These are phyloP conservation scores for Leishmania martiniquensis DNA, from an alignment of 208 protist genomes.

Conservation along the genomic window DNA sequence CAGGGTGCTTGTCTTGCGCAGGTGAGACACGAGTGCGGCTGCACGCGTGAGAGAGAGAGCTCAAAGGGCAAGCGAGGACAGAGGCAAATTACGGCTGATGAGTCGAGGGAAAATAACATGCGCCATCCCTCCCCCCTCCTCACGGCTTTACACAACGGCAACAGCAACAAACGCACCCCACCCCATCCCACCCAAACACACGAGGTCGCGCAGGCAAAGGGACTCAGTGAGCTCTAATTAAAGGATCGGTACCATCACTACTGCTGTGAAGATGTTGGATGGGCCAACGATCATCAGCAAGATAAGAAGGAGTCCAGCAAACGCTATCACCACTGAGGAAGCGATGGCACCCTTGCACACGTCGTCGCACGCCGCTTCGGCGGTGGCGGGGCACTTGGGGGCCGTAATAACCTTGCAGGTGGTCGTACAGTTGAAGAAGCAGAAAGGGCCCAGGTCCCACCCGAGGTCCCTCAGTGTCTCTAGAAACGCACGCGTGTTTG, in stretches of 20 bases:
- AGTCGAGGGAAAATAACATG: no score
- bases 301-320: conserved; percentile 24
- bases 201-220: neutral
- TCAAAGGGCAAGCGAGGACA: no score
- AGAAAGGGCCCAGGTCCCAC: conserved; percentile 36
- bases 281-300: conserved; percentile 47
- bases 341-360: conserved; percentile 75
- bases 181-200: neutral
- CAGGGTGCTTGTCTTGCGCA: no score
- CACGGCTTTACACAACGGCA: no score
- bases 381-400: neutral
- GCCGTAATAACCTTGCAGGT: conserved; percentile 18
- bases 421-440: conserved; percentile 49
- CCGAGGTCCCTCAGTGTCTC: conserved; percentile 9
- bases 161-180: no score
- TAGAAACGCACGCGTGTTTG: conserved; percentile 43
- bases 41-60: no score
- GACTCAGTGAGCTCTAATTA: conserved; percentile 15
- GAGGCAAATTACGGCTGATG: no score
- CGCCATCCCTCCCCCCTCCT: no score
- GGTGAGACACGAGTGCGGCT: no score
- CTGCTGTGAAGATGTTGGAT: conserved; percentile 52
- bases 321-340: conserved; percentile 53
- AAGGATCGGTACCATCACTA: conserved; percentile 50
- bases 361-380: conserved; percentile 42